Evolutionary conservation across 441 rosid species (phyloP).

Genomic region (Jatropha podagrica): DNA sequence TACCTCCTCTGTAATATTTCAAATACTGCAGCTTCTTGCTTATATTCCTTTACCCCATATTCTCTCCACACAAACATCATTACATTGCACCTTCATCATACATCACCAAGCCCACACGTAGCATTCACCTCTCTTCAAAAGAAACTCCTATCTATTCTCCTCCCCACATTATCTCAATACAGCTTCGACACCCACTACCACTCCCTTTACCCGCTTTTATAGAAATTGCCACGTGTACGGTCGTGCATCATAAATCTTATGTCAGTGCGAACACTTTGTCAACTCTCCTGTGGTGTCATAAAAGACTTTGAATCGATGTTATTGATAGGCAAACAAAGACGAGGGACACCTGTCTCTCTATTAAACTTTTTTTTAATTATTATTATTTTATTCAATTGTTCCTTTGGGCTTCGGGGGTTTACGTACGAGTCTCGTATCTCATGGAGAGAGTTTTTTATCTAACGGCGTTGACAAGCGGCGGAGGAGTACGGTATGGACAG

Average conservation of each 20-base stretch:
- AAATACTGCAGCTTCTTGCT: neutral
- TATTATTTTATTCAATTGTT: neutral
- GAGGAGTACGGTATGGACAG: no score
- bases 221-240: constrained; percentile 1
- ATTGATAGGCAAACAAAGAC: constrained; percentile 10
- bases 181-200: neutral
- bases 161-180: neutral
- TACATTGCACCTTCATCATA: neutral
- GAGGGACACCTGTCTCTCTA: constrained; percentile 34
- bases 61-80: constrained; percentile 22
- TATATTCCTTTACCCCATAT: constrained; percentile 22
- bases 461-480: constrained; percentile 7
- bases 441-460: neutral
- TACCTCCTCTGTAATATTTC: neutral
- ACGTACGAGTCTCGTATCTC: neutral
- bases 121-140: constrained; percentile 12
- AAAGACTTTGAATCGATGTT: constrained; percentile 19
- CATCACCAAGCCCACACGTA: constrained; percentile 31
- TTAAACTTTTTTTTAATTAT: neutral
- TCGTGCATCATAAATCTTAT: neutral
- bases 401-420: neutral
- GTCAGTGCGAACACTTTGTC: neutral
- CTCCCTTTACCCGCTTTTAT: neutral
- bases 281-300: constrained; percentile 25
- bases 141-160: neutral